Conservation (phyloP, 108 stramenopile species). For the Nannochloropsis salina region DNA sequence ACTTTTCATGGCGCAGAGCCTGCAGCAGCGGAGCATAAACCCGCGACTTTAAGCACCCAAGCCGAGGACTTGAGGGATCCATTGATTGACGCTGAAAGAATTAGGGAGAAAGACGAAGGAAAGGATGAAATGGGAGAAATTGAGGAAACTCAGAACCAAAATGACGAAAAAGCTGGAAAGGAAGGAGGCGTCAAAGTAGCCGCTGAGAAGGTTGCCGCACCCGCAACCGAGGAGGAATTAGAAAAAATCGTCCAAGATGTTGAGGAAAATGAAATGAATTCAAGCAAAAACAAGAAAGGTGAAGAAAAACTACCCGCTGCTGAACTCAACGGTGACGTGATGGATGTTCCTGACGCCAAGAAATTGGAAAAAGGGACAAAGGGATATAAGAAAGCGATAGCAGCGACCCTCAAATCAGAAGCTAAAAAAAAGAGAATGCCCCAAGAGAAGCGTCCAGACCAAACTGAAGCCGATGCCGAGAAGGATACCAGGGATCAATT, state of each 20-base stretch:
- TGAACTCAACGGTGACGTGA: too few species aligned
- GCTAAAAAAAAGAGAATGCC: too few species aligned
- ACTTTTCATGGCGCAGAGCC: too few species aligned
- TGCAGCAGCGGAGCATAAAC: too few species aligned
- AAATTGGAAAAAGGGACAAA: background rate
- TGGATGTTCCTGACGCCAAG: too few species aligned
- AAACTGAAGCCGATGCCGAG: too few species aligned
- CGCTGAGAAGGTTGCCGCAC: background rate
- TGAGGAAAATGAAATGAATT: background rate
- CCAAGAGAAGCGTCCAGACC: too few species aligned
- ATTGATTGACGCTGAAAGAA: background rate
- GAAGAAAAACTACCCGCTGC: too few species aligned
- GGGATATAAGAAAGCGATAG: background rate
- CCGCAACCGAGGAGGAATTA: background rate
- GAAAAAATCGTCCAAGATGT: background rate
- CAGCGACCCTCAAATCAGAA: background rate
- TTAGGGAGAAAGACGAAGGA: background rate
- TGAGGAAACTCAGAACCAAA: background rate
- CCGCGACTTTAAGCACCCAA: too few species aligned
- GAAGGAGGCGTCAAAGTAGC: background rate
- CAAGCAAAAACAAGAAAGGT: too few species aligned
- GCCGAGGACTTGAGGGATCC: too few species aligned
- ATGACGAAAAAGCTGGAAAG: background rate
- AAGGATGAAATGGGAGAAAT: background rate
- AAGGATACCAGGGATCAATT: too few species aligned